Percentiles rank a stretch among this genome's conserved stretches.
Evolutionary conservation across 768 basidiomycete genomes (phyloP).

Genomic region (Boletus barrowsii): DNA sequence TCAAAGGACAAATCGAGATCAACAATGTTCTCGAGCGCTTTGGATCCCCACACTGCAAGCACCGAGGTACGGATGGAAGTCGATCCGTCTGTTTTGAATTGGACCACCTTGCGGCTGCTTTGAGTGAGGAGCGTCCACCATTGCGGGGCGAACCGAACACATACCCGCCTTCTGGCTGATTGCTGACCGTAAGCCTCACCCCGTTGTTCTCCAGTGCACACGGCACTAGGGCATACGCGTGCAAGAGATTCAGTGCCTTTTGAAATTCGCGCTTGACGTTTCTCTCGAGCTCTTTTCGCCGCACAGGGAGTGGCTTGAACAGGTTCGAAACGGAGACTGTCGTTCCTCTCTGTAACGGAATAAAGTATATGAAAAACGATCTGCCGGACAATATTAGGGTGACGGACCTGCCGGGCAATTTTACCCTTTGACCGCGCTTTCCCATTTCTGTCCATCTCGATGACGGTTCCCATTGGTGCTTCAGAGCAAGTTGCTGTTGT

Average conservation of each 20-base stretch:
- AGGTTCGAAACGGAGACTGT: conserved; percentile 69
- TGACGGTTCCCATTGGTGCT: conserved; percentile 73
- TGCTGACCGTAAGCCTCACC: conserved; percentile 72
- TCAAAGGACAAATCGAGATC: conserved; percentile 69
- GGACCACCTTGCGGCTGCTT: conserved; percentile 57
- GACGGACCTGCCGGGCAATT: conserved; percentile 72
- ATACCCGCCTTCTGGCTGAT: conserved; percentile 68
- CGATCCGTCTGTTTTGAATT: conserved; percentile 71
- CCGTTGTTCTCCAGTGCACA: conserved; percentile 56
- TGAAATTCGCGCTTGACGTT: conserved; percentile 87
- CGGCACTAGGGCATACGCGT: conserved; percentile 87
- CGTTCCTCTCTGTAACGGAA: conserved; percentile 72
- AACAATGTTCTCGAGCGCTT: conserved; percentile 68
- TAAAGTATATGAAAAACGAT: neutral
- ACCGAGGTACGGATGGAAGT: conserved; percentile 61
- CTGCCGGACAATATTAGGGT: neutral
- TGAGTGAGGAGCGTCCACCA: conserved; percentile 2
- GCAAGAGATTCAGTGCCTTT: conserved; percentile 77
- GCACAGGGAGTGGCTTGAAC: conserved; percentile 82
- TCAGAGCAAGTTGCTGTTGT: conserved; percentile 69
- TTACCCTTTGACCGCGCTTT: conserved; percentile 53
- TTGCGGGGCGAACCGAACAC: conserved; percentile 20
- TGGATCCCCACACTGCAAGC: conserved; percentile 81
- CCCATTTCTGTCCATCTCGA: conserved; percentile 73
- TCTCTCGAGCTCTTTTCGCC: conserved; percentile 86